These are phyloP conservation scores for Claviceps quebecensis DNA, from an alignment of 2,329 filamentous ascomycete species.

Conservation along the genomic window DNA sequence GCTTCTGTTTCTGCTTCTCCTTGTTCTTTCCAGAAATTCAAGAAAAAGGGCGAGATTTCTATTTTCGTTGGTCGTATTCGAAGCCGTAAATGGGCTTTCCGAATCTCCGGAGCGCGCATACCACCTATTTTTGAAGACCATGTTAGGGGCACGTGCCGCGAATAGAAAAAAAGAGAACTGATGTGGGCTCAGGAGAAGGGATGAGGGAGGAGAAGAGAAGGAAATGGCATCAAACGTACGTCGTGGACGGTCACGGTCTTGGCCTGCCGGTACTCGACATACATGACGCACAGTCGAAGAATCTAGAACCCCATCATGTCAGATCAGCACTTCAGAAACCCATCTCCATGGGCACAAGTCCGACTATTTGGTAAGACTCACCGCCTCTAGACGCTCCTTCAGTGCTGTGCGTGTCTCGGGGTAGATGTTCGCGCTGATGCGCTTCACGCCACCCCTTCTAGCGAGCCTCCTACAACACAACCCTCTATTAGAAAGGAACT, in stretches of 20 bases:
- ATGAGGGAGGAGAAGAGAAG: too few species aligned
- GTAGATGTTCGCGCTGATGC: slow-evolving; percentile 53
- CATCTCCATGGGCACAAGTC: neutral
- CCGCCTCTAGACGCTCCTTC: slow-evolving; percentile 31
- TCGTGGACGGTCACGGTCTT: slow-evolving; percentile 53
- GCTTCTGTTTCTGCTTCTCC: neutral
- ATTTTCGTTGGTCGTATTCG: slow-evolving; percentile 19
- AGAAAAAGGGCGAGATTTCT: neutral
- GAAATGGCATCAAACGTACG: slow-evolving; percentile 24
- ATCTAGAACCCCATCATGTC: slow-evolving; percentile 26
- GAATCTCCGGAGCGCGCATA: slow-evolving; percentile 33
- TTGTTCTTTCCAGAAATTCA: neutral
- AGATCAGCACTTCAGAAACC: neutral
- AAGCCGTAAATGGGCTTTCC: slow-evolving; percentile 46
- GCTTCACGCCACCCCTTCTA: slow-evolving; percentile 62
- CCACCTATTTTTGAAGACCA: slow-evolving; percentile 27
- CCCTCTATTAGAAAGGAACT: too few species aligned
- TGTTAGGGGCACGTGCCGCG: neutral
- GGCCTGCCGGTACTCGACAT: slow-evolving; percentile 36
- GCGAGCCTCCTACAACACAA: slow-evolving; percentile 34
- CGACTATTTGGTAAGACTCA: slow-evolving; percentile 16
- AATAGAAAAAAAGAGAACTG: neutral
- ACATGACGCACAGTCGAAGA: slow-evolving; percentile 32
- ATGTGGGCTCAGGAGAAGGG: neutral
- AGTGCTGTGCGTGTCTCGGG: slow-evolving; percentile 42